Conservation (phyloP, 805 yeast species). For the Kuraishia ogatae region DNA sequence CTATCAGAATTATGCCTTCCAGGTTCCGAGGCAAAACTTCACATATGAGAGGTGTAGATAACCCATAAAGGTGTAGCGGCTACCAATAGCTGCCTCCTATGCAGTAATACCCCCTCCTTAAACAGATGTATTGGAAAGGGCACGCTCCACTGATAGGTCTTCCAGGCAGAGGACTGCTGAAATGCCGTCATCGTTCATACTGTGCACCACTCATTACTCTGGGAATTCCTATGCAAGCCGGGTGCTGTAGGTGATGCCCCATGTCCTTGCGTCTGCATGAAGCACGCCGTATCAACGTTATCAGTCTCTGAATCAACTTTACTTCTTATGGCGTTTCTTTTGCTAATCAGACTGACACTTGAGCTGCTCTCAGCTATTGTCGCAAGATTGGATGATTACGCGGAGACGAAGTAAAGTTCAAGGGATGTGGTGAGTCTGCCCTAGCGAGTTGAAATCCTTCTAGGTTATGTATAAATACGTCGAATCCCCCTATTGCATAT, state of each 20-base stretch:
- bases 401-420: background rate
- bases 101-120: background rate
- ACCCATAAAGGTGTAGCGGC: background rate
- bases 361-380: background rate
- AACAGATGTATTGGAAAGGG: background rate
- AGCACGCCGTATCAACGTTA: background rate
- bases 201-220: background rate
- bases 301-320: background rate
- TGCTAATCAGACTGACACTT: background rate
- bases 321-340: background rate
- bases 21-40: background rate
- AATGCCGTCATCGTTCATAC: background rate
- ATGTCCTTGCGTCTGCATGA: background rate
- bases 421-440: background rate
- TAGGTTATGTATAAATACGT: background rate
- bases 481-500: background rate
- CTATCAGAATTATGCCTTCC: background rate
- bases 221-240: background rate
- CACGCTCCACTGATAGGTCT: background rate
- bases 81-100: background rate
- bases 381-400: background rate
- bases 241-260: background rate
- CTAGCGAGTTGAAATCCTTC: background rate
- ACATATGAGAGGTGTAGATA: background rate
- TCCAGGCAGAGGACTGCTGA: background rate